phyloP scores from a whole-genome alignment of 371 early-diverging fungal species.

The Haplosporangium sp. region DNA sequence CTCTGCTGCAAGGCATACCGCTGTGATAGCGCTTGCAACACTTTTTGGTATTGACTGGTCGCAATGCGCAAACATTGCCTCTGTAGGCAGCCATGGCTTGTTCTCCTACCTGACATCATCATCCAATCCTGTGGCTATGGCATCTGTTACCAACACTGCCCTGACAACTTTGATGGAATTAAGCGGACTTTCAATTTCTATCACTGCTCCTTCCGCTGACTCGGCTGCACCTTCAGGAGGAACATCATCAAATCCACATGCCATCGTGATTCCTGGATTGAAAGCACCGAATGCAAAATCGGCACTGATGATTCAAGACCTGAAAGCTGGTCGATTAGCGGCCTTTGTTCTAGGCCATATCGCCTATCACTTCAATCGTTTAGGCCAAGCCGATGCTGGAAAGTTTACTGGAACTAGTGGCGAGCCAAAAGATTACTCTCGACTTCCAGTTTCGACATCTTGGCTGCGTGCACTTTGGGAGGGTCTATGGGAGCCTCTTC shows the following conservation, averaged over 20 bases:
- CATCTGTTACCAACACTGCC: slow-evolving; percentile 43
- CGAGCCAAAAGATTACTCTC: slow-evolving; percentile 64
- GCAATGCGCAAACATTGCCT: slow-evolving; percentile 32
- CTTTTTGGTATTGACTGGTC: slow-evolving; percentile 51
- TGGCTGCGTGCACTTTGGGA: slow-evolving; percentile 65
- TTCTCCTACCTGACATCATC: slow-evolving; percentile 55
- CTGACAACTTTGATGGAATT: slow-evolving; percentile 37
- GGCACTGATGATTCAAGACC: slow-evolving; percentile 44
- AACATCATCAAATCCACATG: slow-evolving; percentile 19
- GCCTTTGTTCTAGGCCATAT: slow-evolving; percentile 44
- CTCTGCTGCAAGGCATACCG: slow-evolving; percentile 51
- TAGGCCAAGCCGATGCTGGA: slow-evolving; percentile 38
- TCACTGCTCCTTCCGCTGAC: slow-evolving; percentile 4
- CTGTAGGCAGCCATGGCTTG: slow-evolving; percentile 37
- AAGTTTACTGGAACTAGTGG: slow-evolving; percentile 54
- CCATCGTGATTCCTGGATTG: slow-evolving; percentile 30
- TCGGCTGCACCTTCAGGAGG: slow-evolving; percentile 7
- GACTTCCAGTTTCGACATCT: slow-evolving; percentile 64
- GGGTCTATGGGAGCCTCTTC: slow-evolving; percentile 48
- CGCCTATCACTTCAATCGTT: slow-evolving; percentile 29
- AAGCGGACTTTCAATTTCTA: slow-evolving; percentile 39
- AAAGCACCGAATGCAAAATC: slow-evolving; percentile 37
- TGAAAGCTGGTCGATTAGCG: slow-evolving; percentile 50
- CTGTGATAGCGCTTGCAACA: slow-evolving; percentile 43
- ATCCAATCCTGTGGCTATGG: slow-evolving; percentile 42